Base-by-base conservation (phyloP, 768 basidiomycete species). In the Mycena galopus region DNA sequence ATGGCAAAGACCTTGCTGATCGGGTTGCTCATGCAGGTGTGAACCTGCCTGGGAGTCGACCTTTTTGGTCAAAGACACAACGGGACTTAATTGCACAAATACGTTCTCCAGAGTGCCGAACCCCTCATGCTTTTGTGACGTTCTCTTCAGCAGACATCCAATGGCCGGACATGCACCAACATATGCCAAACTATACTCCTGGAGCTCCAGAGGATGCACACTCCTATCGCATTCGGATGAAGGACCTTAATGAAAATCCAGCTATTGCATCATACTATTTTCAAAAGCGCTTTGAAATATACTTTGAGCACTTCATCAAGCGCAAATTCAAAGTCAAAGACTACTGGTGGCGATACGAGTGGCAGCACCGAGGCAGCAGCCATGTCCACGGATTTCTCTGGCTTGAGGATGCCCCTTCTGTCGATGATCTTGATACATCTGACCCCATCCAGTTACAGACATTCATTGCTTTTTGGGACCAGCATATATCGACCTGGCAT, bases 341-440 rank as follows among this genome's bases (percentile, higher is more conserved):
- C 61, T 78, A 55, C 29, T 79, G 77, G 78, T 78, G 67, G 65
- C 67, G 74, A n/a, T 77, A 72, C 67, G 76, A 78, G 53, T 78
- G 76, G 76, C 77, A 75, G 63, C 67, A 70, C 27, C 73, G 71
- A 29, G 78, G 78, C 0, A 78, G 78, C 50, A 71, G 77, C 44
- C 78, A 79, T 67, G 56, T 79, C 14, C 78, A 79, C 71, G 78
- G 78, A 3, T 81, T 81, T 53, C 55, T 81, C 0, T 81, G 80
- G 80, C 17, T 79, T 3, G 64, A 67, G 35, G 71, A 76, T 67
- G 78, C 79, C 12, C 79, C 79, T 8, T 64, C 71, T 19, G 62
- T 71, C 2, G 78, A 79, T 25, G 30, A 65, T 25, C 39, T 78
- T 9, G 72, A 64, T 21, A 35, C 33, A 1, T 33, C 42, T 4